Conservation (phyloP, 139 green algal species). For the Limnomonas spitsbergensis region DNA sequence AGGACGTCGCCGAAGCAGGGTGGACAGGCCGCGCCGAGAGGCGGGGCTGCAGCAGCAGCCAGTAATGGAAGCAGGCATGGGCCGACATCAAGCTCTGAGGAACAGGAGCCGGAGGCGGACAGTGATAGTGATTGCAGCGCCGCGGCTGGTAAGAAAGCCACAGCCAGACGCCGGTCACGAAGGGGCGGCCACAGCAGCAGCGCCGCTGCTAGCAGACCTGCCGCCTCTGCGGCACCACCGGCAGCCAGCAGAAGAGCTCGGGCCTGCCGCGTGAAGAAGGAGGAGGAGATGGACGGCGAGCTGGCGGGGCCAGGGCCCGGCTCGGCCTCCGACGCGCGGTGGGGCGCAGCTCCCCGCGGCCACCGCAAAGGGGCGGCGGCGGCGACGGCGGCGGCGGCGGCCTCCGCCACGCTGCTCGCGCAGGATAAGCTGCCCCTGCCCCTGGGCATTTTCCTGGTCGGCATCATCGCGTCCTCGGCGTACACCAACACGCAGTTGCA, state of each 20-base stretch:
- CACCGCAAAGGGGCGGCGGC: neutral
- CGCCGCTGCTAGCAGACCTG: too few relatives aligned
- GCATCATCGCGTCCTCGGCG: conserved; percentile 23
- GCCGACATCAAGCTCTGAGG: too few relatives aligned
- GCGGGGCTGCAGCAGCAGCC: too few relatives aligned
- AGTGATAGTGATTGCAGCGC: neutral
- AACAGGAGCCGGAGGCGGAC: neutral
- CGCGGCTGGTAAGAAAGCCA: neutral
- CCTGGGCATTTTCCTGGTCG: conserved; percentile 31
- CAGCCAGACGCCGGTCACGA: neutral
- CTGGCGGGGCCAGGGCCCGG: neutral
- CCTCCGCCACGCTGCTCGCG: too few relatives aligned
- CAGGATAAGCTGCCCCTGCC: conserved; percentile 20
- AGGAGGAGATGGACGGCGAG: neutral
- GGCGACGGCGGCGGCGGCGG: neutral
- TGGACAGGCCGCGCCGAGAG: too few relatives aligned
- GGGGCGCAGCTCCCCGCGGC: neutral
- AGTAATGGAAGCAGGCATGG: too few relatives aligned
- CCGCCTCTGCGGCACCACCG: too few relatives aligned
- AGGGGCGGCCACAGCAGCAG: too few relatives aligned
- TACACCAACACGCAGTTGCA: conserved; percentile 38
- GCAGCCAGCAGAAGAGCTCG: neutral
- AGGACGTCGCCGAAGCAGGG: too few relatives aligned
- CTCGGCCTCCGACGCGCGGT: neutral
- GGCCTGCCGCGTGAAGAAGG: neutral